Percentiles rank a stretch among this genome's conserved stretches.
phyloP scores from a whole-genome alignment of 805 yeast species.

The Wickerhamiella spandovensis region DNA sequence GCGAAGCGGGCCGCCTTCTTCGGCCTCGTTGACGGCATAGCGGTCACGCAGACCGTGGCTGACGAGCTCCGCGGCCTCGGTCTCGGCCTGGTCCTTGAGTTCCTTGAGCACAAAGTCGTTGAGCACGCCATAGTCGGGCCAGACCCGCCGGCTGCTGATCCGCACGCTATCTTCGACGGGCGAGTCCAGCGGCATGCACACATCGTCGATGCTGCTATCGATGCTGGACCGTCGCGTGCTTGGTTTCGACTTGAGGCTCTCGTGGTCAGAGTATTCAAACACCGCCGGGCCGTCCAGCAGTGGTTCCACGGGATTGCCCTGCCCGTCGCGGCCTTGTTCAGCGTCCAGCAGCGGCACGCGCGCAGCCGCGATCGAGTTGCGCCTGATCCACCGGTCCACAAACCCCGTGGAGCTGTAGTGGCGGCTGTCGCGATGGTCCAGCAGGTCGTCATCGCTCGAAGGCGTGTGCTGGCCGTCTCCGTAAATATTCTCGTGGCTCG shows the following conservation, averaged over 20 bases:
- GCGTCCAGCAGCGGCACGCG: constrained; percentile 6
- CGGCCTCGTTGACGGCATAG: constrained; percentile 42
- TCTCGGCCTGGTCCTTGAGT: constrained; percentile 29
- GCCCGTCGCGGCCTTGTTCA: constrained; percentile 1
- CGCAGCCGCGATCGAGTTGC: constrained; percentile 8
- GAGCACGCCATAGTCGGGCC: constrained; percentile 78
- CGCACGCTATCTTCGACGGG: constrained; percentile 17
- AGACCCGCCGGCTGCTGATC: constrained; percentile 26
- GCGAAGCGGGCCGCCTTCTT: constrained; percentile 48
- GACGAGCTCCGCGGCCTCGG: constrained; percentile 19
- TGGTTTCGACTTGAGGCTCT: constrained; percentile 39
- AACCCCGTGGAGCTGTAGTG: constrained; percentile 4
- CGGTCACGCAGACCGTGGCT: constrained; percentile 21
- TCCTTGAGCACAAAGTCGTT: constrained; percentile 71
- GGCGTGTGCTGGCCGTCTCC: not conserved
- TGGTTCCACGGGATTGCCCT: not conserved
- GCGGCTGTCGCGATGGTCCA: constrained; percentile 1
- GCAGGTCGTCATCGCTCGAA: not conserved
- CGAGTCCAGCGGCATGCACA: constrained; percentile 68
- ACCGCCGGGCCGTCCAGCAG: constrained; percentile 1
- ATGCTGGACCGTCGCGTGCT: constrained; percentile 42
- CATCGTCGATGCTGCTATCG: constrained; percentile 76
- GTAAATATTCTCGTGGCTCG: not conserved
- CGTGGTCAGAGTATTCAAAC: constrained; percentile 12
- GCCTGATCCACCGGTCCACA: constrained; percentile 19